A percentile compares a stretch with the other conserved stretches of the same genome.
Conservation (phyloP, 2,329 filamentous ascomycete species). For the Lecanosticta acicola region DNA sequence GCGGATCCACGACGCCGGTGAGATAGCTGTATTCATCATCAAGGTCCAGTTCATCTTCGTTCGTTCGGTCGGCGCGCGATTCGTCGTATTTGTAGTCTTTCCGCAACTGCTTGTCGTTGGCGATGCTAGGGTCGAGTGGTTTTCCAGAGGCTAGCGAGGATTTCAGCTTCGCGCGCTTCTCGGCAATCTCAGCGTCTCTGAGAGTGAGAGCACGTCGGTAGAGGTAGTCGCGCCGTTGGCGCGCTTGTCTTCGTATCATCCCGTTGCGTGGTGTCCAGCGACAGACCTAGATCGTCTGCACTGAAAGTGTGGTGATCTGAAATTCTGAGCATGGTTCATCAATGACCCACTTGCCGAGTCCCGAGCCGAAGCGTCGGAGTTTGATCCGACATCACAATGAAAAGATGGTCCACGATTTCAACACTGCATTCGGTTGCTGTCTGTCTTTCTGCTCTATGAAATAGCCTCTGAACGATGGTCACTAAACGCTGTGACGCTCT, state of each 20-base stretch:
- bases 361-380: background rate
- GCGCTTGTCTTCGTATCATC: constrained; percentile 62
- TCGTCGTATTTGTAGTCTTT: constrained; percentile 94
- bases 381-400: no score
- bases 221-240: constrained; percentile 79
- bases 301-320: background rate
- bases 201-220: constrained; percentile 83
- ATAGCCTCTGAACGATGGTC: background rate
- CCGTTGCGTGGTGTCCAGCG: no score
- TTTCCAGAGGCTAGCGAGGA: constrained; percentile 84
- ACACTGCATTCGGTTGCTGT: no score
- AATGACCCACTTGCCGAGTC: background rate
- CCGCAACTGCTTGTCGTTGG: constrained; percentile 76
- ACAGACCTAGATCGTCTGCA: no score
- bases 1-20: constrained; percentile 84
- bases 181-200: constrained; percentile 84
- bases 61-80: constrained; percentile 61
- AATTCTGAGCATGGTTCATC: background rate
- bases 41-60: constrained; percentile 65
- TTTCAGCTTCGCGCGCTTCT: constrained; percentile 83
- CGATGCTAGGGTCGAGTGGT: constrained; percentile 72
- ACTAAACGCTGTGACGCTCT: background rate
- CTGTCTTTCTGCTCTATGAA: no score
- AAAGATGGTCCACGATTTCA: no score
- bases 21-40: constrained; percentile 89